These are phyloP conservation scores for Calonectria ilicicola DNA, from an alignment of 2,329 filamentous ascomycete genomes.

Conservation along the genomic window DNA sequence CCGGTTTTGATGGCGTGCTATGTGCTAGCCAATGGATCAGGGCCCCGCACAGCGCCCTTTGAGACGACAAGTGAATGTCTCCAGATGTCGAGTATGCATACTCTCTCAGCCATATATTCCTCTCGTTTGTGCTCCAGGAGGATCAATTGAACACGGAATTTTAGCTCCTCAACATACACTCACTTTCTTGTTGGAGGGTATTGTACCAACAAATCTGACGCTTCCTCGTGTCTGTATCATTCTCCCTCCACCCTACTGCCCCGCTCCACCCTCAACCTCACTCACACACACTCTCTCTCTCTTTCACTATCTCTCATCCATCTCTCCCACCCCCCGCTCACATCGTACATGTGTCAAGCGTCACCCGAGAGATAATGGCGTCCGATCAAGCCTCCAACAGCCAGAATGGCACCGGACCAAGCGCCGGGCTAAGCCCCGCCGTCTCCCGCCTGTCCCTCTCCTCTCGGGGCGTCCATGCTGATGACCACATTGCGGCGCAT, in stretches of 20 bases:
- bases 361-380: constrained; percentile 22
- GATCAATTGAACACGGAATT: not conserved
- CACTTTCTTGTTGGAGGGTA: not conserved
- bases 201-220: not conserved
- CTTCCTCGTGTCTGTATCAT: not conserved
- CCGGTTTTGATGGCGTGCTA: constrained; percentile 17
- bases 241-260: not conserved
- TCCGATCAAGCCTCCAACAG: constrained; percentile 33
- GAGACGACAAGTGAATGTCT: not conserved
- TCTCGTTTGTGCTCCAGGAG: not conserved
- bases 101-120: not conserved
- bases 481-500: constrained; percentile 79
- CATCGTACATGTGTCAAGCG: not conserved
- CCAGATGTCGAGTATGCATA: not conserved
- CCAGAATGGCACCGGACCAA: constrained; percentile 13
- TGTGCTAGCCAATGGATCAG: not conserved
- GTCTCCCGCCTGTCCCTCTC: constrained; percentile 61
- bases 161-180: not conserved
- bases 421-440: constrained; percentile 21
- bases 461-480: constrained; percentile 83
- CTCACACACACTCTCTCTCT: no score
- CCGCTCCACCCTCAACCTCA: not conserved
- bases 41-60: constrained; percentile 17
- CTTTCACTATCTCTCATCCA: not conserved
- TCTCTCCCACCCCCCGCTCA: not conserved